Evolutionary conservation across 2,329 filamentous ascomycete species (phyloP).

Genomic region (Tricladium varicosporioides): DNA sequence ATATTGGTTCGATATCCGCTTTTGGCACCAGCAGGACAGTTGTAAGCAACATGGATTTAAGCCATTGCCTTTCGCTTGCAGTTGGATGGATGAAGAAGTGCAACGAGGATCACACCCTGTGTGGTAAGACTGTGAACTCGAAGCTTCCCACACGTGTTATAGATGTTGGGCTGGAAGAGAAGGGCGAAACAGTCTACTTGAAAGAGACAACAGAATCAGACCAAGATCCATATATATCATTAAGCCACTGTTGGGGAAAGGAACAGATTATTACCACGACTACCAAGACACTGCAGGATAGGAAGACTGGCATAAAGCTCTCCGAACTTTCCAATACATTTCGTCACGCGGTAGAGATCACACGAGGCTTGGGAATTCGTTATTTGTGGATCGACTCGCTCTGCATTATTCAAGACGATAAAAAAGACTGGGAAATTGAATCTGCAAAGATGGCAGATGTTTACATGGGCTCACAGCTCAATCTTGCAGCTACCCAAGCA

Average conservation of each 20-base stretch:
- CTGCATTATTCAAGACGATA: slow-evolving; percentile 4
- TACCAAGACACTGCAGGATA: not conserved
- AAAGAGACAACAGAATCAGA: not conserved
- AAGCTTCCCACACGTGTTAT: slow-evolving; percentile 1
- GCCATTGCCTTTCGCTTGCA: not conserved
- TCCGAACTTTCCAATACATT: slow-evolving; percentile 1
- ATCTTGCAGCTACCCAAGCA: slow-evolving; percentile 1
- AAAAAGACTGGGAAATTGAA: not conserved
- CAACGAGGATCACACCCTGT: not conserved
- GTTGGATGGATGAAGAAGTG: not conserved
- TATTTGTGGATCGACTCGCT: slow-evolving; percentile 5
- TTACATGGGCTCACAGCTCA: slow-evolving; percentile 1
- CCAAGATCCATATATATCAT: not conserved
- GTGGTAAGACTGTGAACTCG: not conserved
- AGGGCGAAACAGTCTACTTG: not conserved
- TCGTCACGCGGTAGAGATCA: not conserved
- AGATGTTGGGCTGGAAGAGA: not conserved
- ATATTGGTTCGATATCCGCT: not conserved
- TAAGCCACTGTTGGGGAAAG: slow-evolving; percentile 4
- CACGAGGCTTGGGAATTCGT: slow-evolving; percentile 2
- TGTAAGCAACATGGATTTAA: not conserved
- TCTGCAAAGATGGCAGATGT: slow-evolving; percentile 3
- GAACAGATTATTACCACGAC: slow-evolving; percentile 5
- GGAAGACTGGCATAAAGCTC: not conserved
- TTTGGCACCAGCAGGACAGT: slow-evolving; percentile 1